These are phyloP conservation scores for Canavalia gladiata DNA, from an alignment of 306 rosid genomes.

Conservation along the genomic window DNA sequence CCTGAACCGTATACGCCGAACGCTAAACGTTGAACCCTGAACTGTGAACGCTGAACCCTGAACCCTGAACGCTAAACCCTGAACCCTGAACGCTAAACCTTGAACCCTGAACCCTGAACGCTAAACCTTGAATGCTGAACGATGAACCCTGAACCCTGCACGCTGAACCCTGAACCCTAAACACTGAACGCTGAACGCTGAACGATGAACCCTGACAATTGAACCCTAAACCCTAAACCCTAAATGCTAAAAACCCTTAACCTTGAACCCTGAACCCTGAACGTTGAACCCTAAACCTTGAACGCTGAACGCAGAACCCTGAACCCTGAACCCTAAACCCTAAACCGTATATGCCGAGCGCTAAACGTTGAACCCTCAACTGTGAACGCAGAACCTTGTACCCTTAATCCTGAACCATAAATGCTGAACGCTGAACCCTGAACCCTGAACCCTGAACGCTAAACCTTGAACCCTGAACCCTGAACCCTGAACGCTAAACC, in stretches of 20 bases:
- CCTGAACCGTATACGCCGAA: not conserved
- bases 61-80: slow-evolving; percentile 1
- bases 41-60: not conserved
- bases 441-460: slow-evolving; percentile 22
- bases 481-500: slow-evolving; percentile 47
- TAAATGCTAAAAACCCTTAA: not conserved
- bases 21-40: not conserved
- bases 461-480: slow-evolving; percentile 9
- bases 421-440: slow-evolving; percentile 21
- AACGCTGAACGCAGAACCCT: not conserved
- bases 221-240: too few species aligned
- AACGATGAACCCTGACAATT: not conserved
- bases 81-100: not conserved
- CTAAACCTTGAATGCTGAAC: not conserved
- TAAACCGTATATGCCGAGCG: slow-evolving; percentile 37
- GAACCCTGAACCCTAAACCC: slow-evolving; percentile 39
- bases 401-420: slow-evolving; percentile 35
- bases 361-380: not conserved
- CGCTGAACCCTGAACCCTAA: not conserved
- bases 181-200: not conserved
- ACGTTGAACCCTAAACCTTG: not conserved
- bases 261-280: not conserved
- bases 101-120: not conserved
- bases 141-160: not conserved
- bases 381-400: not conserved